Percentiles rank a stretch among this genome's conserved stretches.
phyloP scores from a whole-genome alignment of 2,329 filamentous ascomycete species.

The Gaeumannomyces sp. region DNA sequence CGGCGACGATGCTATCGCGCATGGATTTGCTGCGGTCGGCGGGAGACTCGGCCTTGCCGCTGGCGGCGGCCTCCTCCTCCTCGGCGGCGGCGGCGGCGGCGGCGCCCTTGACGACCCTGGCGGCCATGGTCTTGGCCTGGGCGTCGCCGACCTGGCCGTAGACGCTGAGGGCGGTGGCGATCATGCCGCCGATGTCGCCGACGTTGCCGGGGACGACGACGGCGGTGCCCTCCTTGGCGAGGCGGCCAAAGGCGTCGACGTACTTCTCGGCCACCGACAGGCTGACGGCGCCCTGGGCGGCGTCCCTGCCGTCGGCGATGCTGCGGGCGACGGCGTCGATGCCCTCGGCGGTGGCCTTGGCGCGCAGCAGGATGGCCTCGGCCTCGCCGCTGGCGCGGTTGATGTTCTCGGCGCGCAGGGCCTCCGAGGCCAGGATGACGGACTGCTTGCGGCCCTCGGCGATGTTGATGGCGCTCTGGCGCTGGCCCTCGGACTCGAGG shows the following conservation, averaged over 20 bases:
- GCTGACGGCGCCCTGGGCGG: constrained; percentile 78
- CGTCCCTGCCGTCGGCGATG: constrained; percentile 65
- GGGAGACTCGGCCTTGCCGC: not conserved
- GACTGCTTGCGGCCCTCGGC: constrained; percentile 96
- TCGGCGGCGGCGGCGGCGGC: too few species aligned
- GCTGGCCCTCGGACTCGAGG: constrained; percentile 91
- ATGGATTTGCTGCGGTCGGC: constrained; percentile 14
- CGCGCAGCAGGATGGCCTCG: constrained; percentile 81
- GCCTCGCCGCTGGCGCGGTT: constrained; percentile 90
- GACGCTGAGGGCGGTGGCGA: constrained; percentile 89
- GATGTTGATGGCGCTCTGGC: constrained; percentile 97
- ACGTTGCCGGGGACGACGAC: constrained; percentile 96
- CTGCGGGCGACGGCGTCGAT: constrained; percentile 78
- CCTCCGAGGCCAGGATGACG: constrained; percentile 93
- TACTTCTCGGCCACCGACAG: constrained; percentile 95
- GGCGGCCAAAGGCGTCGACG: constrained; percentile 80
- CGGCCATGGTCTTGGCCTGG: constrained; percentile 54
- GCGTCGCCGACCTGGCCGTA: constrained; percentile 87
- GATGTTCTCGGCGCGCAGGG: constrained; percentile 82
- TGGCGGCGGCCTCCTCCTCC: constrained; percentile 15
- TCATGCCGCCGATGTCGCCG: constrained; percentile 93
- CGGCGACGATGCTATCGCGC: constrained; percentile 22
- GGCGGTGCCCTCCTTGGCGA: constrained; percentile 92
- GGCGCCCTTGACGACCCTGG: constrained; percentile 16
- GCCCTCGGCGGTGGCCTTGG: constrained; percentile 76